Base-by-base conservation (phyloP, 2,329 filamentous ascomycete species). In the Aspergillus amoenus region DNA sequence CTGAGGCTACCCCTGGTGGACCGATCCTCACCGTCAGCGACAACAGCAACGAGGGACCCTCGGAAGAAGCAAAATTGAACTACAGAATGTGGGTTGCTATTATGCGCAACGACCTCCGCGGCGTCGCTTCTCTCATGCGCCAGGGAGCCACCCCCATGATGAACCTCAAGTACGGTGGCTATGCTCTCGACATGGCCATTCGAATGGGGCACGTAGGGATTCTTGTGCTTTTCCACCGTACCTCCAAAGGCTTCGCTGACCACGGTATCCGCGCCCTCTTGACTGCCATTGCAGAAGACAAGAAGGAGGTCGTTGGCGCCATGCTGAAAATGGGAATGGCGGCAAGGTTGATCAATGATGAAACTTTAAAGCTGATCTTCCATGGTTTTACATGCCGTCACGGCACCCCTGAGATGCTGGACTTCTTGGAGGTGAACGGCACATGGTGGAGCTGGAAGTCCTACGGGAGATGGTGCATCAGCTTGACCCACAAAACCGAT, bases 261-360 rank as follows among this genome's bases (percentile, higher is more conserved):
- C 27, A 17, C 7, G 63, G 61, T 3, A 18, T 59, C 8, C 34
- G 50, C 13, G 43, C 56, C 32, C 43, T 64, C 6, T 34, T 62
- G 2, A 44, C 57, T 11, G 60, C 60, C 17, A 55, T 65, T 13
- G 44, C 30, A 13, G 27, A 40, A 3, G 49, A 57, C 8, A 49
- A 22, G 8, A 37, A 44, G 2, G 55, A 48, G 5, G 52, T 62
- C n/a, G 57, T 64, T 39, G 51, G 27, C 11, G 53, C 49, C 0
- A 11, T 65, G 17, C 30, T 65, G 30, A 58, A 65, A 11, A 57
- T 63, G 50, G 63, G 61, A 2, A 51, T 64, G 24, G 43, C 39
- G 61, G 61, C 1, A 48, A 62, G 24, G 49, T 30, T 13, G 34
- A 58, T 9, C 27, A 55, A 30, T 51, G 37, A 50, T 5, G 51